Conservation (phyloP, 2,329 filamentous ascomycete species). For the Penicillium sp. region DNA sequence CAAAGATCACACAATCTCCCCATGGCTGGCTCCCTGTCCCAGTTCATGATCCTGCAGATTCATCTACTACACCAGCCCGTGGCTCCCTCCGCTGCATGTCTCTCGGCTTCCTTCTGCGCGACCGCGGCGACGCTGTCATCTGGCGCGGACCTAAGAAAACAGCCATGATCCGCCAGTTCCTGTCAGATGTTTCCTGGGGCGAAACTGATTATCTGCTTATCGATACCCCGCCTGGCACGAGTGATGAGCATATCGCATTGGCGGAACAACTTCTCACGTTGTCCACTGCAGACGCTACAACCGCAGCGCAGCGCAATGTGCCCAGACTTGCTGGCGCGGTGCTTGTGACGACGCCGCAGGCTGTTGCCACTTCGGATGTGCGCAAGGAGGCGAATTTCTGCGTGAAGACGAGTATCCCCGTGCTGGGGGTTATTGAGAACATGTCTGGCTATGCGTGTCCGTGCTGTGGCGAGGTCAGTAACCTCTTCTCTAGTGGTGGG, state of each 20-base stretch:
- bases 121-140: conserved; percentile 84
- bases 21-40: conserved; percentile 88
- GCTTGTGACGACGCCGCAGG: conserved; percentile 93
- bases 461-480: conserved; percentile 74
- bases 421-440: conserved; percentile 91
- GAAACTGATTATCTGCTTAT: conserved; percentile 87
- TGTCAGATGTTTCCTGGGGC: conserved; percentile 84
- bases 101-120: conserved; percentile 79
- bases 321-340: conserved; percentile 80
- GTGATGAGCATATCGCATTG: conserved; percentile 93
- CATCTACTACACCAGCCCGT: conserved; percentile 16
- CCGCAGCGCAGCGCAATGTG: conserved; percentile 17
- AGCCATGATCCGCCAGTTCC: conserved; percentile 95
- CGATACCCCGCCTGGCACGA: conserved; percentile 93
- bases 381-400: conserved; percentile 95
- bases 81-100: conserved; percentile 69
- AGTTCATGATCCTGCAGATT: conserved; percentile 59
- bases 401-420: conserved; percentile 69
- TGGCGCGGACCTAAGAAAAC: conserved; percentile 99
- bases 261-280: conserved; percentile 71
- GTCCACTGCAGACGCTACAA: conserved; percentile 27
- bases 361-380: conserved; percentile 87
- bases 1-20: conserved; percentile 85
- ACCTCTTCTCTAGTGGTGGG: conserved; percentile 88
- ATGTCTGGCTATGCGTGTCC: conserved; percentile 62